Evolutionary conservation across 2,329 filamentous ascomycete genomes (phyloP), one percentile per base, ranked within the genome.

Genomic region (Fusarium tupiense): DNA sequence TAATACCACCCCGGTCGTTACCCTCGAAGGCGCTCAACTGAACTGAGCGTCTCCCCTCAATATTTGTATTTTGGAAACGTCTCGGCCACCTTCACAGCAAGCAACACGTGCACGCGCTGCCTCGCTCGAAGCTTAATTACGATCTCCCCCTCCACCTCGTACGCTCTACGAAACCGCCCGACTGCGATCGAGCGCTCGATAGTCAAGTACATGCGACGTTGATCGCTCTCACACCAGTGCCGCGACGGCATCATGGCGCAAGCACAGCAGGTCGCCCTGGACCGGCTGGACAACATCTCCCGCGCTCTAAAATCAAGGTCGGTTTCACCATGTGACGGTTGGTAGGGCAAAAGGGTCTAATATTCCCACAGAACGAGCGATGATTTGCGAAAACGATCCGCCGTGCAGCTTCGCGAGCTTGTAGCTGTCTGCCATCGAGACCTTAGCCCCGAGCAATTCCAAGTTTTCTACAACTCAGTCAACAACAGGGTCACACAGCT

Each of bases 371-470:
- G 83, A 31, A 73, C 71, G 26, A 77, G 77, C 69, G 89, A 91
- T 73, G 86, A 90, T 75, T 81, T 85, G 52, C 84, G 87, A 67
- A 87, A 87, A 76, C 84, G 88, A 75, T 85, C 87, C 24, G 88
- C 89, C 43, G 80, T 83, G 50, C 85, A 89, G 80, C 83, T 91
- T 61, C 84, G 87, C 71, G 88, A 90, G 63, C 83, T 90, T 50
- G 88, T 91, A 22, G 83, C 82, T 16, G 81, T 87, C 19, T 89
- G 87, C 73, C 87, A 90, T 73, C 85, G 88, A 86, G 96, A 98
- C 84, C 90, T 96, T 80, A 90, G 90, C 31, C 89, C 93, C 61
- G 94, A 96, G 80, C 91, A 92, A 73, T 98, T 98, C 83, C 83
- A 84, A 47, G 74, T 81, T 43, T 89, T 91, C 74, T 90, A 89